Base-by-base conservation (phyloP, 345 rosid species). In the Streptanthus diversifolius region DNA sequence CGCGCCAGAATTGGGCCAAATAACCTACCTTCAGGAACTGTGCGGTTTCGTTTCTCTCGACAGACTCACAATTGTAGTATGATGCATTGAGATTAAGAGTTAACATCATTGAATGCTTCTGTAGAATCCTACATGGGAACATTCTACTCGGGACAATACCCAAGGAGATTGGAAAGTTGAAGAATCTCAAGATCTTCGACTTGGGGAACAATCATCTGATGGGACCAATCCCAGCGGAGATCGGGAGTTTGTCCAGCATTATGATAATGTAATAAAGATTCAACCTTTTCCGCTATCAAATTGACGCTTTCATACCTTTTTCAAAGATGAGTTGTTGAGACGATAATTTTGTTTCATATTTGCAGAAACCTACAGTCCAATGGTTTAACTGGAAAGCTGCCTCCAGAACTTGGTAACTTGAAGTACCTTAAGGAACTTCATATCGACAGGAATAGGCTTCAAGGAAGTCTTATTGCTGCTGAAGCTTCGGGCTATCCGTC, bases 301-400 rank as follows among this genome's bases (percentile, higher is more conserved):
- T 3, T 58, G 72, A 5, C 18, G 1, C 5, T 40, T 48, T 49
- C 12, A 14, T 59, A 48, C 27, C 35, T 5, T 74, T 27, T n/a
- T 8, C 14, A 32, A 41, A 14, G 36, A 58, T 66, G 62, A 37
- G 17, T 67, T 40, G 54, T 40, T 68, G 62, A 59, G 21, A 51
- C 3, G 19, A 7, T 36, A 1, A 15, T 74, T 59, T 74, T 51
- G 62, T 68, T 75, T 68, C 49, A 43, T 32, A 43, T 73, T 48
- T 81, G 74, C 85, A 95, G 99, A 85, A 88, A 91, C 81, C 93
- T 95, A 63, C 90, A 90, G 85, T 85, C 93, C 58, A 95, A 95
- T 80, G 96, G 98, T 53, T 86, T 95, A 72, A 86, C 90, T 1
- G 99, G 99, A 19, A 83, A 55, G 64, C 56, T 95, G 66, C 99